phyloP scores from a whole-genome alignment of 306 rosid species.

The Arachis hypogaea region DNA sequence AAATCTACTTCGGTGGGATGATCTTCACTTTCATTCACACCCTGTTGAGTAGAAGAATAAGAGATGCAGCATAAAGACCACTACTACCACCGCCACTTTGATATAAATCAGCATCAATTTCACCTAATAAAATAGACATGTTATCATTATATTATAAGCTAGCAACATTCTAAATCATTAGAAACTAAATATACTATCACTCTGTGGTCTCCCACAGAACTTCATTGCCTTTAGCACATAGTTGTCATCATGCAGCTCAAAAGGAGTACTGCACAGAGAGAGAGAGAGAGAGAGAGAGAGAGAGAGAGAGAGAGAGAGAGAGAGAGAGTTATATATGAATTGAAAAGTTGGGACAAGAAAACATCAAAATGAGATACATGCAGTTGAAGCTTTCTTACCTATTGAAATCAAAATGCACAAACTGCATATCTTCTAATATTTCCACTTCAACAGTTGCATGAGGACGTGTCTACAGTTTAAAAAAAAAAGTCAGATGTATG shows the following conservation, averaged over 20 bases:
- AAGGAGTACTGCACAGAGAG: conserved; percentile 72
- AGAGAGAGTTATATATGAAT: conserved; percentile 24
- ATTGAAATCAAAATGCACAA: conserved; percentile 97
- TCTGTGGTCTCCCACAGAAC: conserved; percentile 66
- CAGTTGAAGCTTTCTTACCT: conserved; percentile 55
- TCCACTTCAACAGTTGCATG: conserved; percentile 99
- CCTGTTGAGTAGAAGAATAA: too few species aligned
- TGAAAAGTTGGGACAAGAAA: background rate
- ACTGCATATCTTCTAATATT: conserved; percentile 98
- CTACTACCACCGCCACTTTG: too few species aligned
- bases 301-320: background rate
- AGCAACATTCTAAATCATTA: too few species aligned
- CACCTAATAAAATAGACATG: too few species aligned
- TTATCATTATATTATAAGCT: too few species aligned
- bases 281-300: too few species aligned
- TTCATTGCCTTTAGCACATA: conserved; percentile 92
- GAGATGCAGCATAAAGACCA: too few species aligned
- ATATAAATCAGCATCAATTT: too few species aligned
- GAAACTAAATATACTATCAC: conserved; percentile 32
- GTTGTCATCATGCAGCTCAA: conserved; percentile 96
- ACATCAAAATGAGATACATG: background rate
- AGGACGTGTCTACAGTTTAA: conserved; percentile 74
- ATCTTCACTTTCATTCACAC: too few species aligned
- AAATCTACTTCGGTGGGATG: too few species aligned
- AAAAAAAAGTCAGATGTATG: conserved; percentile 28